Conservation (phyloP, 1,284 basidiomycete genomes). For the Ustilago curta region DNA sequence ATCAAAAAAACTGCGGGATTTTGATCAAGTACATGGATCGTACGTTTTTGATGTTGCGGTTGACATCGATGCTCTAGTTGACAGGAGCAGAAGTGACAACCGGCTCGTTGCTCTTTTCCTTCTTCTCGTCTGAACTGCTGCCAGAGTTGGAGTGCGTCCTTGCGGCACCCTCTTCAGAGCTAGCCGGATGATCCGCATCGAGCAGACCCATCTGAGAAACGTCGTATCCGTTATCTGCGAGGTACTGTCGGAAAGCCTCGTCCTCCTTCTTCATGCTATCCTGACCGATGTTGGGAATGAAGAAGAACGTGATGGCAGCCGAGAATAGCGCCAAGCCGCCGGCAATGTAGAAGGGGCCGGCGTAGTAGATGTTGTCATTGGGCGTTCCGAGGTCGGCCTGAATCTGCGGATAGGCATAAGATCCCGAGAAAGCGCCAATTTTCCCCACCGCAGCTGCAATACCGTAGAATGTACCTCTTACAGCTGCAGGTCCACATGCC, state of each 20-base stretch:
- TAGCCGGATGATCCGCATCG: constrained; percentile 22
- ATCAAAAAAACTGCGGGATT: constrained; percentile 1
- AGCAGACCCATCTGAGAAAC: constrained; percentile 55
- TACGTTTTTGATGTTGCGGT: background rate
- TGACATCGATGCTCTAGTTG: constrained; percentile 7
- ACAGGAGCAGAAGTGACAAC: constrained; percentile 16
- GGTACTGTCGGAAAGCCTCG: constrained; percentile 71
- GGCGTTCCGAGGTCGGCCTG: constrained; percentile 41
- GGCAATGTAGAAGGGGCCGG: constrained; percentile 70
- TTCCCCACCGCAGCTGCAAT: constrained; percentile 85
- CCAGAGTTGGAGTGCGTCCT: constrained; percentile 23
- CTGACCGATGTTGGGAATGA: constrained; percentile 79
- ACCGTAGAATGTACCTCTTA: constrained; percentile 63
- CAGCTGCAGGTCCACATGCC: constrained; percentile 54
- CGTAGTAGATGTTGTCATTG: constrained; percentile 41
- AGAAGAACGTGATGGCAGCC: constrained; percentile 79
- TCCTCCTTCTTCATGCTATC: constrained; percentile 87
- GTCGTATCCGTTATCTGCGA: constrained; percentile 61
- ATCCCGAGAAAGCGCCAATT: constrained; percentile 64
- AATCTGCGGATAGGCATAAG: constrained; percentile 58
- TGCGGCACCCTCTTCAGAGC: constrained; percentile 33
- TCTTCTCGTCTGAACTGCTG: constrained; percentile 23
- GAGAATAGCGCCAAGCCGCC: constrained; percentile 80
- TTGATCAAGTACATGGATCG: background rate
- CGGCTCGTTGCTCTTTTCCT: constrained; percentile 12